Evolutionary conservation across 1,284 basidiomycete genomes (phyloP).

Genomic region (Takashimella koratensis): DNA sequence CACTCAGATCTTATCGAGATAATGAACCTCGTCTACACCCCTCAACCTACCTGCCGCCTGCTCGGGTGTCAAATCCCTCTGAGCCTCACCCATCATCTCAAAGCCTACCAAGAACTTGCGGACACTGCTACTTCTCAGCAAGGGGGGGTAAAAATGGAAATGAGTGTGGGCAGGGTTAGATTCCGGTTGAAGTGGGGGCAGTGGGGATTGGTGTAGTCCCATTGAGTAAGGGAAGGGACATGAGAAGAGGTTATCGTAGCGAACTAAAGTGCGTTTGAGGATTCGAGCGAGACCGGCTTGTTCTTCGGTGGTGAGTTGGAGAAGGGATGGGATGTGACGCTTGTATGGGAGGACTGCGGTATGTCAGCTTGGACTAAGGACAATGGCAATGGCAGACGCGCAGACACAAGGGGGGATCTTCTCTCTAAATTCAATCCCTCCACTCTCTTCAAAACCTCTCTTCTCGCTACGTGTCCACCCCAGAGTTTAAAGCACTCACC

Average conservation of each 20-base stretch:
- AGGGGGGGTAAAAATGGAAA: conserved; percentile 83
- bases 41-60: conserved; percentile 72
- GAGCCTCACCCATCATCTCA: conserved; percentile 86
- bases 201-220: conserved; percentile 81
- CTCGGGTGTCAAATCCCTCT: conserved; percentile 86
- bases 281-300: conserved; percentile 62
- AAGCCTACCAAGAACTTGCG: conserved; percentile 93
- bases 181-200: conserved; percentile 47
- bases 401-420: conserved; percentile 7
- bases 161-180: conserved; percentile 69
- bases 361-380: no score
- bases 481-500: conserved; percentile 50
- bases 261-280: conserved; percentile 62
- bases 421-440: no score
- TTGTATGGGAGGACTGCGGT: conserved; percentile 78
- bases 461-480: no score
- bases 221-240: conserved; percentile 94
- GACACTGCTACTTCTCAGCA: conserved; percentile 75
- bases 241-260: conserved; percentile 77
- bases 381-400: background rate
- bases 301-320: conserved; percentile 62
- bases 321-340: conserved; percentile 69
- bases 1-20: conserved; percentile 41
- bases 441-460: background rate
- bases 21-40: conserved; percentile 56